Percentiles rank a stretch among this genome's conserved stretches.
Evolutionary conservation across 176 grass and related monocot genomes (phyloP).

Genomic region (Cenchrus fungigraminus): DNA sequence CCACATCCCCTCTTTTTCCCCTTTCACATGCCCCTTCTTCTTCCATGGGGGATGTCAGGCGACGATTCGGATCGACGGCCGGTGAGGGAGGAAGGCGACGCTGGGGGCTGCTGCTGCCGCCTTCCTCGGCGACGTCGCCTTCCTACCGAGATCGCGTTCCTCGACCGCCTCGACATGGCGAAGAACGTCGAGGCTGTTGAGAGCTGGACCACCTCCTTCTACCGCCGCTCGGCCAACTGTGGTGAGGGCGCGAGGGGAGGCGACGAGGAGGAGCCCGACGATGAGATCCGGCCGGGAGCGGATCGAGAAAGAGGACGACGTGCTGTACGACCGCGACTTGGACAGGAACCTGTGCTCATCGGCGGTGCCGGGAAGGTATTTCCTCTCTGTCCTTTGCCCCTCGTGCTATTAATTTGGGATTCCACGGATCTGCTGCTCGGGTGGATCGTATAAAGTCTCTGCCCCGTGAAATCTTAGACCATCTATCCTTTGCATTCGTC

Average conservation of each 20-base stretch:
- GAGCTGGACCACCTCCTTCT: slow-evolving; percentile 85
- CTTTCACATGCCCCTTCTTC: too few species aligned
- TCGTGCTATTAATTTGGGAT: too few species aligned
- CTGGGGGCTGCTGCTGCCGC: slow-evolving; percentile 62
- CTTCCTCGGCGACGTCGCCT: slow-evolving; percentile 64
- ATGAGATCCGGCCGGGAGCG: slow-evolving; percentile 57
- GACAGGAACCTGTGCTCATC: too few species aligned
- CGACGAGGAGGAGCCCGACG: background rate
- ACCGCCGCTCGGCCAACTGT: slow-evolving; percentile 40
- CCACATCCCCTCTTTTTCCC: too few species aligned
- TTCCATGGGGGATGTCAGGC: too few species aligned
- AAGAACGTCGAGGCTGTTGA: slow-evolving; percentile 80
- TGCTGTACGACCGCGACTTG: slow-evolving; percentile 28
- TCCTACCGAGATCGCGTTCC: slow-evolving; percentile 84
- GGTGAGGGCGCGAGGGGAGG: background rate
- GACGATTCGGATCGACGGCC: too few species aligned
- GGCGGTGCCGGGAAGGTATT: too few species aligned
- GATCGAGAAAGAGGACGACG: slow-evolving; percentile 78
- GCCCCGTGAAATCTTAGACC: too few species aligned
- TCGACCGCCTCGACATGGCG: slow-evolving; percentile 83
- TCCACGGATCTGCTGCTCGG: too few species aligned
- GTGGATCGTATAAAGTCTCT: too few species aligned
- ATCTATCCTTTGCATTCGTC: too few species aligned
- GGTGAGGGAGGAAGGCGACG: slow-evolving; percentile 25
- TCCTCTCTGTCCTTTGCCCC: too few species aligned